phyloP scores from a whole-genome alignment of 805 yeast species.

The Candida pseudoglaebosa region DNA sequence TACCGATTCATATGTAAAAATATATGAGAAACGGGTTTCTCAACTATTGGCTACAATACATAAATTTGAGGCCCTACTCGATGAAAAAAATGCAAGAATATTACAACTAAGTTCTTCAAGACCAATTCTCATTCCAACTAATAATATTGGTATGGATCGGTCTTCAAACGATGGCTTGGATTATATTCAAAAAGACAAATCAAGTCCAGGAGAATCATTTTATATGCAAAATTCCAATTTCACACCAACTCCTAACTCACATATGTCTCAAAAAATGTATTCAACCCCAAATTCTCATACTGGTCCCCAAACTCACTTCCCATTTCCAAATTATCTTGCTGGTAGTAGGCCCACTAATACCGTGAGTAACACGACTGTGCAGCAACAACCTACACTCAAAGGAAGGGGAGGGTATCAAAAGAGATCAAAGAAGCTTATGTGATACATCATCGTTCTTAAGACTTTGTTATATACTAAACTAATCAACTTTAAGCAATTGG shows the following conservation, averaged over 20 bases:
- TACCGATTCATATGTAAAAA: conserved; percentile 19
- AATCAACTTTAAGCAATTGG: no score
- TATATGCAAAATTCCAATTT: not conserved
- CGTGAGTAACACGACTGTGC: conserved; percentile 9
- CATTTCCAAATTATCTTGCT: conserved; percentile 6
- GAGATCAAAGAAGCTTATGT: conserved; percentile 37
- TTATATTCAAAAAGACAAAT: not conserved
- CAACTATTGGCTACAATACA: conserved; percentile 26
- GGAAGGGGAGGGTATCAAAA: conserved; percentile 46
- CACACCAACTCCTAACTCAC: conserved; percentile 3
- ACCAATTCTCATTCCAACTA: conserved; percentile 35
- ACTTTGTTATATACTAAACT: no score
- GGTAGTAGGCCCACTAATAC: conserved; percentile 2
- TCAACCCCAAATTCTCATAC: conserved; percentile 2
- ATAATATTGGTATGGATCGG: conserved; percentile 7
- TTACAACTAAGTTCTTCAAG: conserved; percentile 32
- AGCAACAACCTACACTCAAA: conserved; percentile 28
- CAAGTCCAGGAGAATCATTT: conserved; percentile 2
- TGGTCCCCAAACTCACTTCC: conserved; percentile 7
- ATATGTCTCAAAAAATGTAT: conserved; percentile 4
- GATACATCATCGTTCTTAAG: not conserved
- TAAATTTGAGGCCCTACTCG: conserved; percentile 32
- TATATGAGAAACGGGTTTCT: conserved; percentile 32
- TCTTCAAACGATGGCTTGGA: conserved; percentile 6
- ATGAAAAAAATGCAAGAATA: conserved; percentile 33